Percentiles rank a stretch among this genome's conserved stretches.
Conservation (phyloP, 257 asterid species). For the Rehmannia glutinosa region DNA sequence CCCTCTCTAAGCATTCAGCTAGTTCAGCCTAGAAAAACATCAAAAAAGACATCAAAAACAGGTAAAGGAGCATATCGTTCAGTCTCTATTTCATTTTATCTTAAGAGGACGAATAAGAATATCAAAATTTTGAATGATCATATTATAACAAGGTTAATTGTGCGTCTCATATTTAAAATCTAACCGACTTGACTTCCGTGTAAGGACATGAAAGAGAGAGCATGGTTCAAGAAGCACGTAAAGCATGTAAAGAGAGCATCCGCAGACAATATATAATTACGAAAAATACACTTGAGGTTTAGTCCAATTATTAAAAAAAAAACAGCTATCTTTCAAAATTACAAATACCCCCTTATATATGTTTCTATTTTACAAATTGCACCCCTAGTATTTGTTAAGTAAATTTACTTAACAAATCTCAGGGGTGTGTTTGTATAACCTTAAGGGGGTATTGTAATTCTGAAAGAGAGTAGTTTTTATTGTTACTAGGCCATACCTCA, state of each 20-base stretch:
- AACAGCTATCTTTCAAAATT: no score
- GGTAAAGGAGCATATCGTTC: not conserved
- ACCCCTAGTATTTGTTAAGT: no score
- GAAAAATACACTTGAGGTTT: no score
- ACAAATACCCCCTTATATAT: no score
- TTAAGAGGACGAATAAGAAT: not conserved
- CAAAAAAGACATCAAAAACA: no score
- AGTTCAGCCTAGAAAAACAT: conserved; percentile 61
- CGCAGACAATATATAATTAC: no score
- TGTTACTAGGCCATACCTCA: no score
- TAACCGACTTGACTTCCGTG: not conserved
- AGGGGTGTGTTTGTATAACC: not conserved
- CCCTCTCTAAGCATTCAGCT: conserved; percentile 76
- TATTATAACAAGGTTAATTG: not conserved
- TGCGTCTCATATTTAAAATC: not conserved
- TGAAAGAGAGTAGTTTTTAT: no score
- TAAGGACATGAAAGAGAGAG: not conserved
- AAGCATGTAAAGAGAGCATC: no score
- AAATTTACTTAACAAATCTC: not conserved
- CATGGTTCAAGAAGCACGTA: not conserved
- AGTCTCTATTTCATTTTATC: not conserved
- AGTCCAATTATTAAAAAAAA: no score
- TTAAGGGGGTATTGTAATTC: no score
- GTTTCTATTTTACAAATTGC: no score
- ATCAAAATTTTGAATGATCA: not conserved